A percentile compares a stretch with the other conserved stretches of the same genome.
phyloP scores from a whole-genome alignment of 345 rosid genomes.

The Eucalyptus regnans region DNA sequence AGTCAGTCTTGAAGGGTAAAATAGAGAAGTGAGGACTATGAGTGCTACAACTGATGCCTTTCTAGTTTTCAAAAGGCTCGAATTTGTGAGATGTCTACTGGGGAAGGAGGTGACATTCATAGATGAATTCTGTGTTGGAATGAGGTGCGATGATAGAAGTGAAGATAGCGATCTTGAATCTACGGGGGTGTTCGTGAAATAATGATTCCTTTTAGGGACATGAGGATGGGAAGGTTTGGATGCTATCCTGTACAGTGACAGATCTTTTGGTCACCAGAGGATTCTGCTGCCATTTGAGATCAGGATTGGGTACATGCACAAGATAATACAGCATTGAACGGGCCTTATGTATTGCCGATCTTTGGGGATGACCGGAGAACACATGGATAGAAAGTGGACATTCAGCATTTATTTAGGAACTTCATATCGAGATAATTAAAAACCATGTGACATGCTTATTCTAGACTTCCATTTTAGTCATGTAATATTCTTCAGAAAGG shows the following conservation, averaged over 20 bases:
- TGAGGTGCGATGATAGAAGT: background rate
- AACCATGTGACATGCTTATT: background rate
- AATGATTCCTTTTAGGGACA: background rate
- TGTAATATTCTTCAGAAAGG: background rate
- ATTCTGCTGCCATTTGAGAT: background rate
- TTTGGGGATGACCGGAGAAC: background rate
- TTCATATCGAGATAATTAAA: background rate
- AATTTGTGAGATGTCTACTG: background rate
- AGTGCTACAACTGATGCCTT: background rate
- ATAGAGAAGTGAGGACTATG: background rate
- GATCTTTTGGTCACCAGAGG: background rate
- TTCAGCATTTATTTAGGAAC: background rate
- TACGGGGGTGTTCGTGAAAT: background rate
- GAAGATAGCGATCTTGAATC: background rate
- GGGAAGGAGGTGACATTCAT: background rate
- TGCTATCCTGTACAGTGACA: background rate
- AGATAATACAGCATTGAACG: background rate
- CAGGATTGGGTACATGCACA: background rate
- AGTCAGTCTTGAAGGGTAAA: background rate
- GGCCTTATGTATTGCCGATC: background rate
- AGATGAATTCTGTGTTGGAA: background rate
- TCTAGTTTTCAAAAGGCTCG: background rate
- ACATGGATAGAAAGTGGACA: background rate
- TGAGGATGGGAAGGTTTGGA: background rate
- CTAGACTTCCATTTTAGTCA: background rate